Percentiles rank a stretch among this genome's conserved stretches.
Evolutionary conservation across 768 basidiomycete species (phyloP).

Genomic region (Agaricus bisporus): DNA sequence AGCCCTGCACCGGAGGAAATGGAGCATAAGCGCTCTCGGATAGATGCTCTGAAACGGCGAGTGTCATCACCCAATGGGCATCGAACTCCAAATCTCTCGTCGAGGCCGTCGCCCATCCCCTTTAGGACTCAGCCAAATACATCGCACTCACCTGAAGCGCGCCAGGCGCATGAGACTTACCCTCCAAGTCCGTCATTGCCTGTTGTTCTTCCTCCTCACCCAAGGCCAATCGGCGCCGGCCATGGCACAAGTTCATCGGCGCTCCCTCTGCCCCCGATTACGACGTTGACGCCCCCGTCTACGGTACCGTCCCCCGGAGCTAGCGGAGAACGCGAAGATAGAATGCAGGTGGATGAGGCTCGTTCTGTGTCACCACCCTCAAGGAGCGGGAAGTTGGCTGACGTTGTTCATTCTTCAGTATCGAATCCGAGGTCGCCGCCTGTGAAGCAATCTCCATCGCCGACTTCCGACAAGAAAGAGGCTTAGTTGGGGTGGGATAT

Average conservation of each 20-base stretch:
- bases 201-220: constrained; percentile 65
- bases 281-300: constrained; percentile 59
- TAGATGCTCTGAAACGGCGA: constrained; percentile 48
- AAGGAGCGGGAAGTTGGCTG: constrained; percentile 42
- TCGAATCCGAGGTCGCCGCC: constrained; percentile 43
- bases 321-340: constrained; percentile 41
- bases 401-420: constrained; percentile 34
- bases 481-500: constrained; percentile 9
- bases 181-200: constrained; percentile 52
- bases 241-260: constrained; percentile 29
- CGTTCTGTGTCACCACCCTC: constrained; percentile 46
- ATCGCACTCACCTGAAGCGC: constrained; percentile 64
- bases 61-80: constrained; percentile 46
- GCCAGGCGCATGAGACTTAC: constrained; percentile 41
- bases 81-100: constrained; percentile 51
- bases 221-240: constrained; percentile 60
- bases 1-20: constrained; percentile 63
- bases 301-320: constrained; percentile 45
- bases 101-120: constrained; percentile 65
- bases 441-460: constrained; percentile 48
- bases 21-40: constrained; percentile 55
- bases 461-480: constrained; percentile 42
- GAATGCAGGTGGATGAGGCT: constrained; percentile 49
- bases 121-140: constrained; percentile 61
- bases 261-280: constrained; percentile 64